phyloP scores from a whole-genome alignment of 2,329 filamentous ascomycete genomes.

The Sporothrix curviconia region DNA sequence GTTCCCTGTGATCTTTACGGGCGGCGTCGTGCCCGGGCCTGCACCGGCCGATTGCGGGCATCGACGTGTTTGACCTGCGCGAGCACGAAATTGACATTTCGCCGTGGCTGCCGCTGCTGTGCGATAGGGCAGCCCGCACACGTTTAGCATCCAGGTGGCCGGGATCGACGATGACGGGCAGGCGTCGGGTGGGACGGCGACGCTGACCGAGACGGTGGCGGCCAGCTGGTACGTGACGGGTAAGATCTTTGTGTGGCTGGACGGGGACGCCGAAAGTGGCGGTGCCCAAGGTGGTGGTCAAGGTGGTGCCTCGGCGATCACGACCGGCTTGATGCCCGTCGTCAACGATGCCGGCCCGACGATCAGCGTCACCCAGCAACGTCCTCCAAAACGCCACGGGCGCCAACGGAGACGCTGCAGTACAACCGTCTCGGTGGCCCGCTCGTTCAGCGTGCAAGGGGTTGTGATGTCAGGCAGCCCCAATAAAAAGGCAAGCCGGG shows the following conservation, averaged over 20 bases:
- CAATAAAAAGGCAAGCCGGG: not conserved
- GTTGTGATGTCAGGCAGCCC: conserved; percentile 40
- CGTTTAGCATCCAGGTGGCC: conserved; percentile 60
- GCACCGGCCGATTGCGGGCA: conserved; percentile 71
- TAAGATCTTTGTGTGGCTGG: conserved; percentile 74
- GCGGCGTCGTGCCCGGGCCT: conserved; percentile 69
- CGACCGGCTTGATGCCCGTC: conserved; percentile 34
- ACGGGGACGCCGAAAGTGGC: conserved; percentile 32
- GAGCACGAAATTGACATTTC: conserved; percentile 80
- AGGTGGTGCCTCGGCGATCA: too few relatives aligned
- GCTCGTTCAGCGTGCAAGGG: conserved; percentile 49
- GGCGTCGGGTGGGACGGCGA: conserved; percentile 28
- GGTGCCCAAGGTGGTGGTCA: conserved; percentile 29
- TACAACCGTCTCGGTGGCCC: conserved; percentile 52
- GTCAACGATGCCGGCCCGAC: conserved; percentile 28
- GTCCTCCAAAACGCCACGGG: conserved; percentile 42
- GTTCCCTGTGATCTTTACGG: conserved; percentile 76
- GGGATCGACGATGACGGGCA: conserved; percentile 53
- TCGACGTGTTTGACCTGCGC: conserved; percentile 70
- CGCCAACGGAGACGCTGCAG: conserved; percentile 50
- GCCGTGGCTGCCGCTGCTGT: conserved; percentile 64
- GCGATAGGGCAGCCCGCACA: conserved; percentile 58
- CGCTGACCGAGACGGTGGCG: conserved; percentile 50
- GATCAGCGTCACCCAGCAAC: conserved; percentile 39
- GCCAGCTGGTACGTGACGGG: conserved; percentile 69